Conservation (phyloP, 2,329 filamentous ascomycete species). For the Sordariomycetes sp. region DNA sequence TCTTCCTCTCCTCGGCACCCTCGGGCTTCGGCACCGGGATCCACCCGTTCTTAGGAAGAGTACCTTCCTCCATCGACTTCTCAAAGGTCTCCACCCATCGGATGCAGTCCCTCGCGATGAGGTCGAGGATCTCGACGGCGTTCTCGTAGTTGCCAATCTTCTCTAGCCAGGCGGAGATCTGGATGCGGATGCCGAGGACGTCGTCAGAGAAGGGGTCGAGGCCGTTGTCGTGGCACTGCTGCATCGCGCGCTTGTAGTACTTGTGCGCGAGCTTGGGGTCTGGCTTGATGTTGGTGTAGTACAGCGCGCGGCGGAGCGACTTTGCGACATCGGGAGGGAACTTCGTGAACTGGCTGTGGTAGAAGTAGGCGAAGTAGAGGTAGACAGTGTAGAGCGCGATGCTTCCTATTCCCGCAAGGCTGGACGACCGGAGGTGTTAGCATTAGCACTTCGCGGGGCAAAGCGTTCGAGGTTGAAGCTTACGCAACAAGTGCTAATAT, state of each 20-base stretch:
- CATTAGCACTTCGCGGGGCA: background rate
- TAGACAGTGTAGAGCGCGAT: constrained; percentile 23
- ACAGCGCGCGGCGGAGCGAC: constrained; percentile 71
- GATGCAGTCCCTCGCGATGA: constrained; percentile 56
- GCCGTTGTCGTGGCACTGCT: constrained; percentile 55
- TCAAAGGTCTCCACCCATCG: constrained; percentile 46
- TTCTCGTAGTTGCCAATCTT: constrained; percentile 56
- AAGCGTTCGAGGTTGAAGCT: constrained; percentile 6
- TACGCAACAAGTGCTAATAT: constrained; percentile 27
- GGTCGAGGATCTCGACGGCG: constrained; percentile 65
- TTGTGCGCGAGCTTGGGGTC: constrained; percentile 68
- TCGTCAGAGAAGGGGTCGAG: constrained; percentile 88
- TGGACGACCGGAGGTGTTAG: constrained; percentile 12
- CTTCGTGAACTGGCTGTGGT: constrained; percentile 38
- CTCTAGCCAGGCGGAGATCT: constrained; percentile 69
- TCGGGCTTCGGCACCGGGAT: constrained; percentile 10
- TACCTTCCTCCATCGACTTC: constrained; percentile 30
- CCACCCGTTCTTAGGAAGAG: constrained; percentile 24
- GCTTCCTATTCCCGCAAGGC: constrained; percentile 18
- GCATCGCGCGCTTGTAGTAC: constrained; percentile 70
- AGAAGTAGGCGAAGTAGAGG: constrained; percentile 41
- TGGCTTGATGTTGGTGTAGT: constrained; percentile 66
- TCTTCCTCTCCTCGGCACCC: background rate
- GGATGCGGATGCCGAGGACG: constrained; percentile 77
- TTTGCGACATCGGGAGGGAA: constrained; percentile 61